Percentiles rank a stretch among this genome's conserved stretches.
Evolutionary conservation across 2,329 filamentous ascomycete species (phyloP).

Genomic region (Pseudogymnoascus sp.): DNA sequence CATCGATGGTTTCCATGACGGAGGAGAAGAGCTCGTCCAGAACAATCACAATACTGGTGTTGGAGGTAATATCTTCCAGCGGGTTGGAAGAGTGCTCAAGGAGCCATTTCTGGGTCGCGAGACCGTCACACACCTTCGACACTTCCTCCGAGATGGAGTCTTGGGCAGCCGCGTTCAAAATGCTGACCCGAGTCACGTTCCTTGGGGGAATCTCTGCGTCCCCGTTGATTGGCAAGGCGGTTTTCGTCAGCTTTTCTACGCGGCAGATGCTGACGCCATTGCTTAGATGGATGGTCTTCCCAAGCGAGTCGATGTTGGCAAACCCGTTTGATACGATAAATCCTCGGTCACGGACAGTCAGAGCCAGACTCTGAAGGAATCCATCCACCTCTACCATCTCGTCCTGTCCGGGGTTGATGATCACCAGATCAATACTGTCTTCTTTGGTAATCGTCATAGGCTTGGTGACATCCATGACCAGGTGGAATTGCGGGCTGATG

Average conservation of each 20-base stretch:
- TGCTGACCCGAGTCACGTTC: background rate
- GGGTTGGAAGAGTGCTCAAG: background rate
- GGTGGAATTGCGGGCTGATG: background rate
- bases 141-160: background rate
- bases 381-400: background rate
- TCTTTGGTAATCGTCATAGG: background rate
- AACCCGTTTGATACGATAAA: background rate
- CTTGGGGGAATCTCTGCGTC: background rate
- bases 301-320: background rate
- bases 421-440: background rate
- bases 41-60: conserved; percentile 4
- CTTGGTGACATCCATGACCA: background rate
- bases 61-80: background rate
- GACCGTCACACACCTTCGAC: background rate
- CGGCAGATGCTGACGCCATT: background rate
- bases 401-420: background rate
- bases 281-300: background rate
- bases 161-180: background rate
- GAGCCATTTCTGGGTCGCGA: background rate
- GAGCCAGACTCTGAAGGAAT: background rate
- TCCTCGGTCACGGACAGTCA: background rate
- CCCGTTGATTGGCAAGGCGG: background rate
- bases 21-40: conserved; percentile 8
- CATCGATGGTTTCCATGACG: background rate
- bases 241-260: background rate